Evolutionary conservation across 345 rosid genomes (phyloP), one percentile per base, ranked within the genome.

Genomic region (Eutrema heterophyllum): DNA sequence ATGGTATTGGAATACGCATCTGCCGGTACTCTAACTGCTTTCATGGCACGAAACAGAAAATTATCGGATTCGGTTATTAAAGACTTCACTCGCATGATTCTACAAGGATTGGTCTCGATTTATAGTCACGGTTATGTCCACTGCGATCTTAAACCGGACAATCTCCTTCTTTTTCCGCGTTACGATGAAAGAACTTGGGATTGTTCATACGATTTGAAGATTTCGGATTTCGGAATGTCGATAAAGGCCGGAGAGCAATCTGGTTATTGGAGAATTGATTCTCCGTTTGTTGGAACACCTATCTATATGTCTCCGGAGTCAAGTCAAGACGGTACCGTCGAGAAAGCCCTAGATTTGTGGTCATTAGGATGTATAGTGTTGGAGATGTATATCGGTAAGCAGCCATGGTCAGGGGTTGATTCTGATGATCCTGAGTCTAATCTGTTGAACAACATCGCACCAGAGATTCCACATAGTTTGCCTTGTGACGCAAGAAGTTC

Each of bases 81-180:
- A 64, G 60, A 64, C 52, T 61, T 76, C 50, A 71, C 76, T 36
- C 67, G 80, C 7, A 77, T 77, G 80, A 65, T 71, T 1, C 41
- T 77, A 16, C 55, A 65, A 49, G 76, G 80, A 9, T 18, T 77
- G 4, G 71, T 71, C 21, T 70, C 76, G 14, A 14, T 77, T 39
- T 77, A 77, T 60, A 41, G 15, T 9, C 48, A 2, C 10, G 80
- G 80, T 64, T 77, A 70, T 41, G 80, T 77, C 7, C 80, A 77
- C 10, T 77, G 76, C 14, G 80, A 77, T 49, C 80, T 71, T 45
- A 77, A 71, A 71, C 76, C 76, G 39, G 77, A 49, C 1, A 71
- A 71, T 44, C 30, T 77, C 6, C 72, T 77, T 48, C 12, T 71
- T 1, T 71, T 77, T 8, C 72, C 77, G 6, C 16, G 67, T 7